Base-by-base conservation (phyloP, 2,329 filamentous ascomycete species). In the Cladosporium austrohemisphaericum region DNA sequence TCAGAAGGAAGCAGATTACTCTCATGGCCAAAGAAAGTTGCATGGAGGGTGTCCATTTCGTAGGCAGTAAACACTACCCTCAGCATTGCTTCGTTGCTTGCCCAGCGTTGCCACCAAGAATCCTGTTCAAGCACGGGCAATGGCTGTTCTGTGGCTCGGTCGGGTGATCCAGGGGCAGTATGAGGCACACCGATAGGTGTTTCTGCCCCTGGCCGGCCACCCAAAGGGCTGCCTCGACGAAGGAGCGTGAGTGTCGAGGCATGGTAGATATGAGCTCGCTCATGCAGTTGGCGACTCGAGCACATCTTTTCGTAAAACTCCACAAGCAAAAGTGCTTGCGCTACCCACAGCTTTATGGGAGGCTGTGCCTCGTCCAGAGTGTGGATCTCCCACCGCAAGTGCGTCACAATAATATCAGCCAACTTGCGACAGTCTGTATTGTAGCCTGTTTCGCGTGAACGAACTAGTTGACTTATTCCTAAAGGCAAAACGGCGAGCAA, bases 261-360 rank as follows among this genome's bases (percentile, higher is more conserved):
- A 64, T 97, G 91, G 60, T 96, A 90, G 36, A 96, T 95, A 60
- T 96, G 89, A 1, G 91, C 90, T 55, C 92, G 80, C 70, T 96
- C 91, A 66, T 97, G 91, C 29, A 96, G 74, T 52, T 89, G 85
- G 57, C 91, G 80, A 1, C 89, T 95, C 16, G 89, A 92, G 65
- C 91, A 95, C 85, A 95, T 90, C 74, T 97, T 96, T 71, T 97
- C 91, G 62, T 95, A 95, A 1, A 94, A 74, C 65, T 96, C 92
- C 11, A 96, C 76, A 3, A 96, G 76, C 5, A 96, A 74, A 22
- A 96, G 71, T 2, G 90, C 83, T 65, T 96, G 91, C 69, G 95
- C 95, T 0, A 95, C 80, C 91, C 91, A 96, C 4, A 97, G 71
- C 67, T 94, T 93, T 9, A 91, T 90, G 0, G 92, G 92, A 3